Evolutionary conservation across 768 basidiomycete genomes (phyloP), one percentile per base, ranked within the genome.

Genomic region (Austroboletus festivus): DNA sequence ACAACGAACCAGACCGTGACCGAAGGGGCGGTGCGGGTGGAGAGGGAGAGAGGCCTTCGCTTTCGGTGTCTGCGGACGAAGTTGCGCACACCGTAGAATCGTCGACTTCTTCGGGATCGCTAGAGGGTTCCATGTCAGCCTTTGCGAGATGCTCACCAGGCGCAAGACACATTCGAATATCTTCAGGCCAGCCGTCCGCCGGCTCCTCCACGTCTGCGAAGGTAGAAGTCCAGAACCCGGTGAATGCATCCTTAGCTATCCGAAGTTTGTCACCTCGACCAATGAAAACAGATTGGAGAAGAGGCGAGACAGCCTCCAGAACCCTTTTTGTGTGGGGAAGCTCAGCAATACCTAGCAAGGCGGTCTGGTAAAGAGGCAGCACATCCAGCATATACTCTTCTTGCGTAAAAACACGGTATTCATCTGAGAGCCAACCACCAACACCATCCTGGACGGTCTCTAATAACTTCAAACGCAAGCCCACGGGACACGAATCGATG

Each of bases 391-490:
- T 67, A 48, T 87, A 78, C 43, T 85, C 82, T 21, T 77, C 75
- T 24, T 68, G 69, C 12, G 70, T 68, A 64, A 85, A 79, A 8
- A 71, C 68, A 20, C 61, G 57, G 37, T 65, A 68, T 42, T 82
- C 78, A 63, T 91, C 88, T 18, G 76, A 72, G 24, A 89, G 61
- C 89, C 88, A 90, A 13, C 73, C 54, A 35, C 69, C 60, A 21
- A 86, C 42, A 10, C 83, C 80, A 1, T 81, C 83, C 52, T 81
- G 76, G 13, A 81, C 47, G 12, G 61, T 47, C 40, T 77, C 73
- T 41, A 88, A 59, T 34, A 85, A 56, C 20, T 66, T 62, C 19
- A 72, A 52, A 35, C 74, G 60, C 42, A 81, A 67, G 37, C 75
- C 76, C 5, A 53, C 50, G 2, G 85, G 82, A 58, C 83, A 85